Evolutionary conservation across 306 rosid genomes (phyloP), one percentile per base, ranked within the genome.

Genomic region (Abrus precatorius): DNA sequence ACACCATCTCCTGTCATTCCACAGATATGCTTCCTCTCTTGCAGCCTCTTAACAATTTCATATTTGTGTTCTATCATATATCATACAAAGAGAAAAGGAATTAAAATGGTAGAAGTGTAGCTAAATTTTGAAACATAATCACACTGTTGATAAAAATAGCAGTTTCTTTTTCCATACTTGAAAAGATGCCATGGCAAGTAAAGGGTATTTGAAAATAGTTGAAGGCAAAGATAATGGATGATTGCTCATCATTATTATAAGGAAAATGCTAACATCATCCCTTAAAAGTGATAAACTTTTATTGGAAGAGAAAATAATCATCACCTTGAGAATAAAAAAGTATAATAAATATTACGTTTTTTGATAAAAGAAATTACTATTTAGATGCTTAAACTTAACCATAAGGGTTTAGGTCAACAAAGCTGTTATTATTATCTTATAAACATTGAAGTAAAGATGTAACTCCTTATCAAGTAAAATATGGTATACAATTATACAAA

Each of bases 1-100:
- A 95, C 99, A 79, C 99, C 99, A 76, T 95, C 99, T 32, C 99
- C 99, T 6, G 99, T 95, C 99, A 95, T 95, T 82, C 99, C 99
- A 89, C 99, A 95, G 33, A 93, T 93, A 88, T 95, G 99, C 89
- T 91, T 92, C 86, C 84, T 91, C 78, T 95, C 97, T 72, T 95
- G 99, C 75, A 95, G 86, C 89, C 83, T 88, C 88, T 87, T 95
- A 28, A 93, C 97, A 32, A 95, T 95, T 86, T 93, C 99, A 78
- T 90, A 95, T 78, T 95, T 93, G 94, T 95, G 98, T 79, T 95
- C 98, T 95, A 33, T 67, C 64, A 83, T 44, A 83, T 44, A 68
- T 75, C 43, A 70, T 20, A 65, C 60, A 75, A 88, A 86, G 52
- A 63, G 2, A 45, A 36, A 55, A 29, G 11, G 41, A 44, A 56